phyloP scores from a whole-genome alignment of 2,329 filamentous ascomycete genomes.

The Sphaerulina vaccinii region DNA sequence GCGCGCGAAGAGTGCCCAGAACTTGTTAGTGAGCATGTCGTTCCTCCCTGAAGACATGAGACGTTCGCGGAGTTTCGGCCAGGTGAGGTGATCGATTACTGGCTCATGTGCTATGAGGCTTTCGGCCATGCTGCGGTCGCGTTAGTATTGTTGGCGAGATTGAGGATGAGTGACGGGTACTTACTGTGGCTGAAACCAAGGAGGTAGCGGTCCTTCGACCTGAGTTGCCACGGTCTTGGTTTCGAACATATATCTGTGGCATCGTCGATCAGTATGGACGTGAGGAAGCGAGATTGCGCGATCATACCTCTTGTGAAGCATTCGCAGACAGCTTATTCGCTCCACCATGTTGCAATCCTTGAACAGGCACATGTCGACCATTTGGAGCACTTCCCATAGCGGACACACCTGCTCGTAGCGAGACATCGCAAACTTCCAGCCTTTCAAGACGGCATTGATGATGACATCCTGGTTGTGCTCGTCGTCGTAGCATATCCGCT shows the following conservation, averaged over 20 bases:
- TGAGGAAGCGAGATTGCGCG: not conserved
- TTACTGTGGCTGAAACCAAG: conserved; percentile 27
- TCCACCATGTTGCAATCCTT: conserved; percentile 27
- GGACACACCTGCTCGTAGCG: conserved; percentile 26
- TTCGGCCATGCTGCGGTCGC: conserved; percentile 19
- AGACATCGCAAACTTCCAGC: conserved; percentile 23
- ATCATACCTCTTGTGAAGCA: conserved; percentile 26
- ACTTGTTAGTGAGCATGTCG: conserved; percentile 26
- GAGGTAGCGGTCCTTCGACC: conserved; percentile 23
- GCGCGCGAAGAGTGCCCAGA: conserved; percentile 22
- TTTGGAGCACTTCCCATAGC: conserved; percentile 24
- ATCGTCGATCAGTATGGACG: not conserved
- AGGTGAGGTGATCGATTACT: conserved; percentile 27
- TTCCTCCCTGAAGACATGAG: conserved; percentile 21
- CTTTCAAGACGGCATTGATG: conserved; percentile 24
- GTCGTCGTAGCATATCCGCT: conserved; percentile 25
- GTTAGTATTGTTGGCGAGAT: conserved; percentile 8
- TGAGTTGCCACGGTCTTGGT: conserved; percentile 23
- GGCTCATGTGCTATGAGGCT: conserved; percentile 25
- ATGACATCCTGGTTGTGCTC: conserved; percentile 26
- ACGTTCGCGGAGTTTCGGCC: conserved; percentile 24
- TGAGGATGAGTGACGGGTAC: not conserved
- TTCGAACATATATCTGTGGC: conserved; percentile 16
- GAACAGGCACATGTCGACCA: conserved; percentile 26
- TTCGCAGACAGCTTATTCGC: conserved; percentile 23